Evolutionary conservation across 192 early-diverging fungal species (phyloP).

Genomic region (Dissophora globulifera): DNA sequence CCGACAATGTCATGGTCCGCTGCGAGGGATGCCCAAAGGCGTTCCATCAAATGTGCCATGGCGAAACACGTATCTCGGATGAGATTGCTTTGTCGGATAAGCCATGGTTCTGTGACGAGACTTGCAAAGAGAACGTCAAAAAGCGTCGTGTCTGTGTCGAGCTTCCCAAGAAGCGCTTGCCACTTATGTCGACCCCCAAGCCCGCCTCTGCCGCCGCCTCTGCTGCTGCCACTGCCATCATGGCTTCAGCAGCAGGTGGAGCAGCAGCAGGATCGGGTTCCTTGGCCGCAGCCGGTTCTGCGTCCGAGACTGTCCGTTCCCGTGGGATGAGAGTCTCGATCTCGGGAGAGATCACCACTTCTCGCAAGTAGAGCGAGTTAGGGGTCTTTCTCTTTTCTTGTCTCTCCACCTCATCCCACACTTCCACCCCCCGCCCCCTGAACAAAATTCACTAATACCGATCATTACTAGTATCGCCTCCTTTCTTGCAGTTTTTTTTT

Average conservation of each 20-base stretch:
- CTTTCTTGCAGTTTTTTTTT: constrained; percentile 19
- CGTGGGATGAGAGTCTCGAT: constrained; percentile 34
- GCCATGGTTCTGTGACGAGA: constrained; percentile 71
- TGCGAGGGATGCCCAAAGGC: constrained; percentile 89
- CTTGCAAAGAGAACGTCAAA: constrained; percentile 65
- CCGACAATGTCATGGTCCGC: constrained; percentile 72
- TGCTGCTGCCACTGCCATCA: too few species aligned
- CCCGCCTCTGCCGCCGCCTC: constrained; percentile 13
- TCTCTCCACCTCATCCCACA: constrained; percentile 6
- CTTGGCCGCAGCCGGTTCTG: constrained; percentile 40
- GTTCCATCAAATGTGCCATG: constrained; percentile 80
- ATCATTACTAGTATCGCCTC: constrained; percentile 26
- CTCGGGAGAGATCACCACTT: constrained; percentile 30
- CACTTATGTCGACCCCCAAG: constrained; percentile 71
- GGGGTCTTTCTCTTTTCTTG: not conserved
- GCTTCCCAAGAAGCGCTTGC: constrained; percentile 68
- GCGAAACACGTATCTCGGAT: constrained; percentile 52
- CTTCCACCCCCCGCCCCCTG: not conserved
- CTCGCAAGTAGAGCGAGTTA: constrained; percentile 21
- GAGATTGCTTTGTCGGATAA: constrained; percentile 58
- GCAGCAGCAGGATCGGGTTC: not conserved
- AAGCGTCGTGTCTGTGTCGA: constrained; percentile 70
- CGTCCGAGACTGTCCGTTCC: constrained; percentile 23
- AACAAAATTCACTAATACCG: constrained; percentile 37
- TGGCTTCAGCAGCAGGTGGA: too few species aligned